phyloP scores from a whole-genome alignment of 805 yeast species.

The Hanseniaspora lindneri region DNA sequence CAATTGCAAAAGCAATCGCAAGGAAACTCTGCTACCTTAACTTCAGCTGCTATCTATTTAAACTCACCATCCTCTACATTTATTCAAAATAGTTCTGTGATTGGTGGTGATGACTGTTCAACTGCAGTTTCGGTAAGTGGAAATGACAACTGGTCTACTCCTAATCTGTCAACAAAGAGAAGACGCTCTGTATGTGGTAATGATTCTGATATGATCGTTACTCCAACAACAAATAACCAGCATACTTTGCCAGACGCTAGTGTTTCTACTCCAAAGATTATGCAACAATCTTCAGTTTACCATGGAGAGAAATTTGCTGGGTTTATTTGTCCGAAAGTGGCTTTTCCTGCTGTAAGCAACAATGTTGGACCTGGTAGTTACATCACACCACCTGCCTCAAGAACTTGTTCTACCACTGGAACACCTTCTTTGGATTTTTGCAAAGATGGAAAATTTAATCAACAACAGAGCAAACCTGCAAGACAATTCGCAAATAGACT shows the following conservation, averaged over 20 bases:
- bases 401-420: constrained; percentile 11
- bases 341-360: not conserved
- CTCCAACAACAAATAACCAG: constrained; percentile 10
- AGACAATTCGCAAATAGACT: constrained; percentile 12
- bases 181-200: constrained; percentile 4
- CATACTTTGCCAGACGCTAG: not conserved
- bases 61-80: constrained; percentile 7
- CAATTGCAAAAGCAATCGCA: not conserved
- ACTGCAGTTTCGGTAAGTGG: constrained; percentile 5
- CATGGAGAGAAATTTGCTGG: not conserved
- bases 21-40: not conserved
- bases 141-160: constrained; percentile 10
- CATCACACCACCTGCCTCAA: constrained; percentile 15
- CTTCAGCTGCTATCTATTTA: constrained; percentile 6
- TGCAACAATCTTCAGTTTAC: not conserved
- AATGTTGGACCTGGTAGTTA: constrained; percentile 12
- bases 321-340: not conserved
- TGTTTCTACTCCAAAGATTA: constrained; percentile 1
- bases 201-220: constrained; percentile 8
- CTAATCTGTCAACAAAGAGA: constrained; percentile 12
- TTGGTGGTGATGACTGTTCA: constrained; percentile 1
- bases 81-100: not conserved
- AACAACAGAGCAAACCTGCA: constrained; percentile 7
- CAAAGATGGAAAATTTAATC: constrained; percentile 7
- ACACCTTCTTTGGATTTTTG: constrained; percentile 9